Evolutionary conservation across 2,329 filamentous ascomycete species (phyloP), one percentile per base, ranked within the genome.

Genomic region (Stachybotrys elegans): DNA sequence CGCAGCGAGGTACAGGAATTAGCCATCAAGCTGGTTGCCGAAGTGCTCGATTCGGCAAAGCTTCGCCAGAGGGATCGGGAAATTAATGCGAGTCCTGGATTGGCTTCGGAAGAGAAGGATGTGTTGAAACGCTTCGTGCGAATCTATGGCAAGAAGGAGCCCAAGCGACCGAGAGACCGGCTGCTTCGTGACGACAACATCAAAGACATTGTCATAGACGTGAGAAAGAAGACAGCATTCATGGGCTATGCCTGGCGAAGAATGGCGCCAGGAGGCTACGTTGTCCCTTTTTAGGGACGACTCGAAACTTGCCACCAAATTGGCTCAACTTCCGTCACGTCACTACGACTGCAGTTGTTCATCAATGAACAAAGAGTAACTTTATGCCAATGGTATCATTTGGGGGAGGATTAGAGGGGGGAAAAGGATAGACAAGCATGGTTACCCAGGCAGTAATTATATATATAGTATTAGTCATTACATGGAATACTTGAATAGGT

Each of bases 241-340:
- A 66, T 94, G 48, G 92, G 92, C 1, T 98, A 98, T 61, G 88
- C 86, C 2, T 97, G 93, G 73, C 78, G 82, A 12, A 71, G 82
- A 47, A 64, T 65, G 58, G 57, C 61, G 29, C 62, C 63, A 2
- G 55, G 56, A 9, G 58, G 61, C 4, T 67, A 62, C 40, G 46
- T 51, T n/a, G 46, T 53, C 38, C 48, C 45, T 5, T 11, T 4
- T 27, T 29, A 17, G 7, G 22, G 17, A 39, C 23, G 21, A 23
- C 8, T 22, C n/a, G n/a, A n/a, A n/a, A n/a, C n/a, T n/a, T n/a
- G n/a, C n/a, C n/a, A n/a, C n/a, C n/a, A n/a, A n/a, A n/a, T n/a
- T n/a, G n/a, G n/a, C n/a, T n/a, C n/a, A n/a, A n/a, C n/a, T n/a
- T n/a, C n/a, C n/a, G n/a, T n/a, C n/a, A n/a, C n/a, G n/a, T n/a